Conservation (phyloP, 352 stramenopile species). For the Globisporangium orthogonon region DNA sequence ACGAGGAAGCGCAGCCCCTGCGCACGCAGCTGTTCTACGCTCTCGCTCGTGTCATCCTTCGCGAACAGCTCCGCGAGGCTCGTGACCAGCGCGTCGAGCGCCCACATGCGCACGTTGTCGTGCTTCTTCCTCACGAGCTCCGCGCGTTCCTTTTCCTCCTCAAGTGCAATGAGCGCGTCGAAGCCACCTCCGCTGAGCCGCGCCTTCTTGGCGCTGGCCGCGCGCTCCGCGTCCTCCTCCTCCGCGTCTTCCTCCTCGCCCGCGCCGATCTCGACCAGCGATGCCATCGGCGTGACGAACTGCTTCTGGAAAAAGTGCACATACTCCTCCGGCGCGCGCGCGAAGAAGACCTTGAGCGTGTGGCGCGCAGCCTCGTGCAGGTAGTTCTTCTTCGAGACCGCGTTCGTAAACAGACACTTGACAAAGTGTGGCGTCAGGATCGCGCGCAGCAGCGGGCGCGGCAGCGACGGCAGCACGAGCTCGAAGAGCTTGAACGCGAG, state of each 20-base stretch:
- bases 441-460: conserved; percentile 36
- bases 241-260: conserved; percentile 30
- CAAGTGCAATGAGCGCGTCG: conserved; percentile 60
- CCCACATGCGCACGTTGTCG: conserved; percentile 67
- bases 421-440: conserved; percentile 76
- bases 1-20: conserved; percentile 57
- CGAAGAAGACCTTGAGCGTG: conserved; percentile 54
- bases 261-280: conserved; percentile 35
- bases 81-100: conserved; percentile 54
- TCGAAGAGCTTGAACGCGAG: conserved; percentile 84
- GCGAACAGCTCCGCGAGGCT: conserved; percentile 33
- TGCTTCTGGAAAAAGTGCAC: conserved; percentile 69
- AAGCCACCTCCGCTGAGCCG: conserved; percentile 42
- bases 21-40: conserved; percentile 21
- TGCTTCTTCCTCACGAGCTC: conserved; percentile 42
- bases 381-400: conserved; percentile 74
- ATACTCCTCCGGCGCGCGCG: conserved; percentile 45
- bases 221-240: conserved; percentile 23
- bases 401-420: conserved; percentile 81
- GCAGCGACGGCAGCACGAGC: conserved; percentile 48
- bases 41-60: conserved; percentile 16
- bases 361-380: conserved; percentile 72
- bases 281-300: conserved; percentile 51
- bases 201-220: conserved; percentile 22
- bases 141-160: conserved; percentile 75